Percentiles rank a stretch among this genome's conserved stretches.
Conservation (phyloP, 192 early-diverging fungal species). For the Phlyctochytrium planicorne region DNA sequence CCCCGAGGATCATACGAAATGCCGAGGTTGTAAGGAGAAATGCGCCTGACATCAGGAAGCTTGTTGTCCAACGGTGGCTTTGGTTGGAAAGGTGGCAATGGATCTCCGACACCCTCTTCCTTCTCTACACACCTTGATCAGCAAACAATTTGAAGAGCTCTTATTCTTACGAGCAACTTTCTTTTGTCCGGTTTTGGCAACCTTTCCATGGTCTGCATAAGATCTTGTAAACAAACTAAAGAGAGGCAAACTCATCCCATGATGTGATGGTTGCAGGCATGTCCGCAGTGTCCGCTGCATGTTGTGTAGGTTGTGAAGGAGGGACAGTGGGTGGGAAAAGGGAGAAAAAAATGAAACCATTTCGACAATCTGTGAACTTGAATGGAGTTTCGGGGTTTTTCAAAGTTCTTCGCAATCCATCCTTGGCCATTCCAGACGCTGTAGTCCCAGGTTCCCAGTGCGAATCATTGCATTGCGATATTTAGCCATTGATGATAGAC, state of each 20-base stretch:
- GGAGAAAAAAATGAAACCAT: too few relatives aligned
- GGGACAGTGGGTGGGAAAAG: too few relatives aligned
- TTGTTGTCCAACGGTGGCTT: slow-evolving; percentile 12
- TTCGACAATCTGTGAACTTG: too few relatives aligned
- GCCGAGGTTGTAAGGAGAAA: slow-evolving; percentile 18
- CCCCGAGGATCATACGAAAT: slow-evolving; percentile 35
- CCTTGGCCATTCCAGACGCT: slow-evolving; percentile 74
- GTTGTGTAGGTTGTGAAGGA: too few relatives aligned
- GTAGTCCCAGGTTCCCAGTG: slow-evolving; percentile 53
- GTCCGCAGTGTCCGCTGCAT: too few relatives aligned
- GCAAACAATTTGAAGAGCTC: not conserved
- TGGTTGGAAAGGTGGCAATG: slow-evolving; percentile 40
- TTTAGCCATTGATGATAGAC: slow-evolving; percentile 38
- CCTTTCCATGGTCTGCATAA: slow-evolving; percentile 17
- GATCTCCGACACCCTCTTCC: slow-evolving; percentile 30
- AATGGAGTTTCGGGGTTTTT: too few relatives aligned
- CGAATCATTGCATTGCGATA: not conserved
- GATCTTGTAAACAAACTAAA: too few relatives aligned
- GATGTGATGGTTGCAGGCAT: too few relatives aligned
- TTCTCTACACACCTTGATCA: slow-evolving; percentile 1
- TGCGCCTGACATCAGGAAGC: slow-evolving; percentile 29
- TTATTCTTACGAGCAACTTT: slow-evolving; percentile 6
- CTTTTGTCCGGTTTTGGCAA: slow-evolving; percentile 31
- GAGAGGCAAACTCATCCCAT: too few relatives aligned
- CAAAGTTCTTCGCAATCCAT: slow-evolving; percentile 38